phyloP scores from a whole-genome alignment of 768 basidiomycete species.

The Terana coerulea region DNA sequence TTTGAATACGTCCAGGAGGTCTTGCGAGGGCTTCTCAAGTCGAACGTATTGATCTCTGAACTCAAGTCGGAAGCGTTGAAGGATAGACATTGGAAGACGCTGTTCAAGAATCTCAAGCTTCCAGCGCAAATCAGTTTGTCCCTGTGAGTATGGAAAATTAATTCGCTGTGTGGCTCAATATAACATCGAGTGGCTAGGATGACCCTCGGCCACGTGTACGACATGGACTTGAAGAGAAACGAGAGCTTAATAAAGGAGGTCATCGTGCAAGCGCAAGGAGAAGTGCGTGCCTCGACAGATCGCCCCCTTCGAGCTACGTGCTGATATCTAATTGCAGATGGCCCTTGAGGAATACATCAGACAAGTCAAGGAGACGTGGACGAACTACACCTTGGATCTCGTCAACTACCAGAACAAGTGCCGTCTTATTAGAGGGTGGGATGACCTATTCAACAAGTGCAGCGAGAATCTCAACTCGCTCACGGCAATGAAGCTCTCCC shows the following conservation, averaged over 20 bases:
- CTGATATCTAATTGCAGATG: slow-evolving; percentile 50
- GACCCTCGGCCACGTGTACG: slow-evolving; percentile 96
- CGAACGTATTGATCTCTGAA: slow-evolving; percentile 86
- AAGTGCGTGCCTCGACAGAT: slow-evolving; percentile 53
- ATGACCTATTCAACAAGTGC: slow-evolving; percentile 95
- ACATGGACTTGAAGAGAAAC: slow-evolving; percentile 92
- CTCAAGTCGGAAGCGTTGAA: slow-evolving; percentile 96
- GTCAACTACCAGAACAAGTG: slow-evolving; percentile 99
- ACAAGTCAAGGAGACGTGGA: slow-evolving; percentile 97
- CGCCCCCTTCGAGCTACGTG: too few species aligned
- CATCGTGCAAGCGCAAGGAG: slow-evolving; percentile 95
- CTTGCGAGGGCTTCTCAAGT: slow-evolving; percentile 80
- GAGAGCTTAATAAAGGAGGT: slow-evolving; percentile 90
- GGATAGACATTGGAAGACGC: slow-evolving; percentile 96
- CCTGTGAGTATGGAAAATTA: slow-evolving; percentile 40
- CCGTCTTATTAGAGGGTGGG: slow-evolving; percentile 95
- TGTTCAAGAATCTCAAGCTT: slow-evolving; percentile 85
- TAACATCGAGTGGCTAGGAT: slow-evolving; percentile 49
- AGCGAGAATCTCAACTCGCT: slow-evolving; percentile 96
- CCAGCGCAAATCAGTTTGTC: slow-evolving; percentile 73
- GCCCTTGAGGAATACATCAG: slow-evolving; percentile 94
- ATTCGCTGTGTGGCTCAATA: too few species aligned
- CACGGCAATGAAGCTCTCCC: slow-evolving; percentile 95
- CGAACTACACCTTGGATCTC: slow-evolving; percentile 90
- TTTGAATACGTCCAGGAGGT: slow-evolving; percentile 98